Base-by-base conservation (phyloP, 129 eudicot genomes). In the Smallanthus sonchifolius region DNA sequence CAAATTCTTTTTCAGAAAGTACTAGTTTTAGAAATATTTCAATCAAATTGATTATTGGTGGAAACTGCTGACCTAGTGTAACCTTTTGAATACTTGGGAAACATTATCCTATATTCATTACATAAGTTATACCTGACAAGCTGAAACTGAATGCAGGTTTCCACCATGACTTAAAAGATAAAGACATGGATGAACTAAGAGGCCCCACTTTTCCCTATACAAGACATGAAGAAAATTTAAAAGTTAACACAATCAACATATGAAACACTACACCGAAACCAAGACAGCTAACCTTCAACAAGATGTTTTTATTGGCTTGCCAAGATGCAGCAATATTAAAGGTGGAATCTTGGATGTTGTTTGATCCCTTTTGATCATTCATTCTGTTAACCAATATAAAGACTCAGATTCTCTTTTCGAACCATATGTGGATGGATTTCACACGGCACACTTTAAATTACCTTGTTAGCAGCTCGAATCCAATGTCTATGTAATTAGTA, bases 81-180 rank as follows among this genome's bases (percentile, higher is more conserved):
- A 4, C 52, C 52, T 43, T 8, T 9, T 43, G 7, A 14, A 47
- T 47, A 47, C 52, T 4, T 14, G 52, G 52, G 13, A 14, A n/a
- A 43, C 3, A 34, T 62, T 16, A 13, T 24, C 63, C 15, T 15
- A 39, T 61, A 10, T 63, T 20, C 30, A 10, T 19, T 57, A 49
- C 37, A 28, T 37, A 69, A 65, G 55, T 86, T 30, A 59, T 70
- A 93, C 98, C 96, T 75, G 98, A 87, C 51, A 90, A 63, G 66
- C 86, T 93, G 72, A 90, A 73, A 72, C 96, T 93, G 84, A 93
- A 93, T 56, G 95, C 70, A 83, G 98, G 98, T 73, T 93, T 87
- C 96, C 98, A 93, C 98, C 98, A 93, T 45, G 98, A 93, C 75
- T 93, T 93, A 77, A 93, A 90, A 44, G 96, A 93, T 55, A 93